These are phyloP conservation scores for Didymella sp. DNA, from an alignment of 2,329 filamentous ascomycete genomes.

Conservation along the genomic window DNA sequence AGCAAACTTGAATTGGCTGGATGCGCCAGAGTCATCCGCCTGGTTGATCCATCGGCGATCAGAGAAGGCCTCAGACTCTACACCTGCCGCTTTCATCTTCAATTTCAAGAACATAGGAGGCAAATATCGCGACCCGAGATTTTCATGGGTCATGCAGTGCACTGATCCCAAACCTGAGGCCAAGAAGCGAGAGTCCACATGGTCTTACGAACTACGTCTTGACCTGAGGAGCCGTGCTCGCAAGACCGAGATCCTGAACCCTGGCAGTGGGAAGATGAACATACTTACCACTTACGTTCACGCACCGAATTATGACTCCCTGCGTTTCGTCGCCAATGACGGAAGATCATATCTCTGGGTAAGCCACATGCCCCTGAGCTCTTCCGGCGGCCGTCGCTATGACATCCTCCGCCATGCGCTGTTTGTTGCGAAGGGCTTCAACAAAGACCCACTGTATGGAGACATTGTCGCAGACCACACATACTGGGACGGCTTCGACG, in stretches of 20 bases:
- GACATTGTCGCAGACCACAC: constrained; percentile 47
- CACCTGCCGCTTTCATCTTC: constrained; percentile 31
- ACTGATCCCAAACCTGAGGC: constrained; percentile 13
- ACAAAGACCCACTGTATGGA: constrained; percentile 41
- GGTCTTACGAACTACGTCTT: constrained; percentile 40
- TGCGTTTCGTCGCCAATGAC: constrained; percentile 42
- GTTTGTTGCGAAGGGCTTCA: constrained; percentile 31
- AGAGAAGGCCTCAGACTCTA: constrained; percentile 21
- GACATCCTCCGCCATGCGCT: constrained; percentile 44
- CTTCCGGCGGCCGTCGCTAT: constrained; percentile 34
- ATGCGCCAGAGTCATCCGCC: constrained; percentile 27
- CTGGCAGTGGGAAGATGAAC: constrained; percentile 22
- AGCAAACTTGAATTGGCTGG: constrained; percentile 36
- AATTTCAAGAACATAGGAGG: constrained; percentile 36
- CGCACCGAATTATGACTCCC: constrained; percentile 41
- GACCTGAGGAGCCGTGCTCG: constrained; percentile 32
- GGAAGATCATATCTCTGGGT: constrained; percentile 42
- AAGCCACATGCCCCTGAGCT: constrained; percentile 34
- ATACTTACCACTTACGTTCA: constrained; percentile 43
- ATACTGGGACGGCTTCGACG: constrained; percentile 43
- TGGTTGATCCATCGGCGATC: constrained; percentile 35
- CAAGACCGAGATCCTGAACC: constrained; percentile 35
- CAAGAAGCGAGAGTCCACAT: constrained; percentile 18
- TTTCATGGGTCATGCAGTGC: constrained; percentile 38
- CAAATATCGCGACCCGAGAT: constrained; percentile 34